Conservation (phyloP, 495 filamentous ascomycete species). For the Talaromyces thailandensis region DNA sequence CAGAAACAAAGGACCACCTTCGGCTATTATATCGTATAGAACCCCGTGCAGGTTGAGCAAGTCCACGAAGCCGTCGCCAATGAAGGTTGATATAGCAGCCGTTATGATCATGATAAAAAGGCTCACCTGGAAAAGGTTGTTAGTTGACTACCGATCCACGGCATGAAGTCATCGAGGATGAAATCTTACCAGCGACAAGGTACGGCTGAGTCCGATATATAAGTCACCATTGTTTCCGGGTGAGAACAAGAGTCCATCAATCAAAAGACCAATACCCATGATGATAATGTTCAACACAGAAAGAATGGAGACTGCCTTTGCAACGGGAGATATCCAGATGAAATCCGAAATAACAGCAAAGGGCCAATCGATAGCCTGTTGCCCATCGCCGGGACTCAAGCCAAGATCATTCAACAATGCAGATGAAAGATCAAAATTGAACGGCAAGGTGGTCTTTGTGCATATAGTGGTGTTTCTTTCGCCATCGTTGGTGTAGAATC, state of each 20-base stretch:
- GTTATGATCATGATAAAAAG: background rate
- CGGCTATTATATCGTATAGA: background rate
- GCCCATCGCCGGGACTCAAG: background rate
- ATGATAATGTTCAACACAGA: background rate
- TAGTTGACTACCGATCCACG: background rate
- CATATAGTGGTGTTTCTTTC: slow-evolving; percentile 1
- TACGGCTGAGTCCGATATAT: background rate
- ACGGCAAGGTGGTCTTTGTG: background rate
- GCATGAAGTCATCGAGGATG: background rate
- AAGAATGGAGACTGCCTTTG: background rate
- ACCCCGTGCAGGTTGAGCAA: background rate
- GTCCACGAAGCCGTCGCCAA: background rate
- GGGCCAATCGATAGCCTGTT: background rate
- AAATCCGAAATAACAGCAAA: background rate
- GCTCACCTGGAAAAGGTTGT: background rate
- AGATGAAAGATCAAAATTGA: background rate
- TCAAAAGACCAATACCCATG: background rate
- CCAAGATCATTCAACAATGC: background rate
- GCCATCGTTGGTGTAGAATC: background rate
- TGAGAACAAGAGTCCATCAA: background rate
- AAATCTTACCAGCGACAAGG: background rate
- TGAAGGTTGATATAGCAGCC: background rate
- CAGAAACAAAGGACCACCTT: background rate
- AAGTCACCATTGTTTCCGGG: background rate
- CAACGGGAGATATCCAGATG: background rate